These are phyloP conservation scores for Lentinula lateritia DNA, from an alignment of 768 basidiomycete species.

Conservation along the genomic window DNA sequence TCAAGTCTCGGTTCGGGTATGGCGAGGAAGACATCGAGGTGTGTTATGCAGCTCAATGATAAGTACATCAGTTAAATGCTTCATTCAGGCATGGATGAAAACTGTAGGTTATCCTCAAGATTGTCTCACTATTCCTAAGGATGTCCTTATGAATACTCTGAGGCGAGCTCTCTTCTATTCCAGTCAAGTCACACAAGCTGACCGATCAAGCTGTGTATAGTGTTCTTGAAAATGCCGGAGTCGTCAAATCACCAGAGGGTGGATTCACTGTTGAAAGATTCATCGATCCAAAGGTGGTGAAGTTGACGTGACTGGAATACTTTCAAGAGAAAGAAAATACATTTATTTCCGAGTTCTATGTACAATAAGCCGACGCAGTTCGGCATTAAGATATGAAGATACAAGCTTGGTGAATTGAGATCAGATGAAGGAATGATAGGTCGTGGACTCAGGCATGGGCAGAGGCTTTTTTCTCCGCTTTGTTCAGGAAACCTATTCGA, in stretches of 20 bases:
- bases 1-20: slow-evolving; percentile 77
- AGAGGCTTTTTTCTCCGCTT: slow-evolving; percentile 10
- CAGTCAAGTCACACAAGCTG: background rate
- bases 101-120: slow-evolving; percentile 72
- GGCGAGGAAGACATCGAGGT: slow-evolving; percentile 77
- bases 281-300: slow-evolving; percentile 49
- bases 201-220: slow-evolving; percentile 28
- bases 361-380: background rate
- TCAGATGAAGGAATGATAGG: background rate
- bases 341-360: background rate
- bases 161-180: slow-evolving; percentile 34
- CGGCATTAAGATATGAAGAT: background rate
- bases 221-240: slow-evolving; percentile 71
- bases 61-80: background rate
- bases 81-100: slow-evolving; percentile 69
- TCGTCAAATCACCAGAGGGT: slow-evolving; percentile 50
- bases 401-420: background rate
- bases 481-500: slow-evolving; percentile 47
- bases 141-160: slow-evolving; percentile 66
- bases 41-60: background rate
- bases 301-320: slow-evolving; percentile 31
- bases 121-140: slow-evolving; percentile 56
- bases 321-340: background rate
- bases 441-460: background rate
- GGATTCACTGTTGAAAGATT: slow-evolving; percentile 56